A percentile compares a stretch with the other conserved stretches of the same genome.
These are phyloP conservation scores for Penicillium dipodomyicola DNA, from an alignment of 495 filamentous ascomycete species.

Conservation along the genomic window DNA sequence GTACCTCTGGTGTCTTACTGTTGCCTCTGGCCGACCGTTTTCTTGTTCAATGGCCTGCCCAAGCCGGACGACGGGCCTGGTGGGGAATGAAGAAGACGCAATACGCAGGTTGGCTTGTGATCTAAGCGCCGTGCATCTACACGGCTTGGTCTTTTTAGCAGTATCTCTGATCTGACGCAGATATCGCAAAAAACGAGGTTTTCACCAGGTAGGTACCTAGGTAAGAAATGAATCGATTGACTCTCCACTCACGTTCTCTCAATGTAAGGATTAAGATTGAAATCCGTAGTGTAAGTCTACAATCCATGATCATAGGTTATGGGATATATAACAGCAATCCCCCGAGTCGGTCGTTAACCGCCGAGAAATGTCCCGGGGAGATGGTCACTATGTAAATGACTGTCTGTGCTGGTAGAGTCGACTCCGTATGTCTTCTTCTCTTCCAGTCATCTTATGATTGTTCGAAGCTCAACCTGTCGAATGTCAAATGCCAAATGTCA, in stretches of 20 bases:
- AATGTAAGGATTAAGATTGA: background rate
- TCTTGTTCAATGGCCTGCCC: constrained; percentile 69
- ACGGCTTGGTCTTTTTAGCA: background rate
- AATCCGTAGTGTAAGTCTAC: background rate
- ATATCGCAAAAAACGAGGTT: background rate
- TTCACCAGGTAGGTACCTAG: background rate
- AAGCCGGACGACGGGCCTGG: constrained; percentile 49
- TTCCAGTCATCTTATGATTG: background rate
- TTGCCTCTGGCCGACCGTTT: constrained; percentile 64
- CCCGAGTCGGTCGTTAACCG: background rate
- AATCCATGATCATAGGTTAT: background rate
- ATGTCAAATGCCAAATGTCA: background rate
- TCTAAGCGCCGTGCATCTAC: constrained; percentile 24
- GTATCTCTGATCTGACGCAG: background rate
- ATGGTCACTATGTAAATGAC: background rate
- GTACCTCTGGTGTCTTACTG: constrained; percentile 75
- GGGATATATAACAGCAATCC: background rate
- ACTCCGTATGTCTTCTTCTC: background rate
- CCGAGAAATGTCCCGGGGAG: background rate
- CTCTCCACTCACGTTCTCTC: background rate
- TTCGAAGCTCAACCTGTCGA: background rate
- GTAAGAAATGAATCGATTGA: background rate
- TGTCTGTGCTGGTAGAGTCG: background rate
- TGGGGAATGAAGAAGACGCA: constrained; percentile 42
- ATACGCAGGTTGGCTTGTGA: constrained; percentile 47